phyloP scores from a whole-genome alignment of 768 basidiomycete genomes.

The Termitomyces heimii region DNA sequence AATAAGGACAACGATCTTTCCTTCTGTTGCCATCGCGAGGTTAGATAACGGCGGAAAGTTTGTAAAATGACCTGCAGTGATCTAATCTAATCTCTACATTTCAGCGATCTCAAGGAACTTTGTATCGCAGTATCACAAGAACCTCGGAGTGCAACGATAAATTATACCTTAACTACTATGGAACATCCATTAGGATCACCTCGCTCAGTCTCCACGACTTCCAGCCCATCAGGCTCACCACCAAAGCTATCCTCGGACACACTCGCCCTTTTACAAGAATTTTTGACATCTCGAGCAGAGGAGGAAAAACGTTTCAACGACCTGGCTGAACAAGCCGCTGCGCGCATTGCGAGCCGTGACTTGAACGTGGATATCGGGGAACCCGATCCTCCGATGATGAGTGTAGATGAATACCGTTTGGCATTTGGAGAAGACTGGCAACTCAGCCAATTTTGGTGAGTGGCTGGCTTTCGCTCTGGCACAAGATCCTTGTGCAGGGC shows the following conservation, averaged over 20 bases:
- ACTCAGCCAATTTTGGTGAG: conserved; percentile 46
- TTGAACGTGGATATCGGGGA: conserved; percentile 18
- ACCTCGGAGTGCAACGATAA: neutral
- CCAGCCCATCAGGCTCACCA: conserved; percentile 27
- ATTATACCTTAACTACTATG: neutral
- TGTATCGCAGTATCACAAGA: neutral
- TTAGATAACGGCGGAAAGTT: neutral
- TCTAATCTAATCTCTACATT: conserved; percentile 2
- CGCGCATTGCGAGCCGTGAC: conserved; percentile 26
- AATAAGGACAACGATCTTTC: conserved; percentile 40
- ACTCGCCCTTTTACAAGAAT: conserved; percentile 33
- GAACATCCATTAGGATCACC: conserved; percentile 20
- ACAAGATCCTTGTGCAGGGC: neutral
- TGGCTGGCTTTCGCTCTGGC: conserved; percentile 7
- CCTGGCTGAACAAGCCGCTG: conserved; percentile 29
- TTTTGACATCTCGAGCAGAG: conserved; percentile 34
- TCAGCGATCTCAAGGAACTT: neutral
- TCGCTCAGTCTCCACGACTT: conserved; percentile 16
- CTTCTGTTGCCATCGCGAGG: conserved; percentile 13
- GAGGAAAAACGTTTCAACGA: conserved; percentile 36
- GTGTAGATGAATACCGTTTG: conserved; percentile 35
- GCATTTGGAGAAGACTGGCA: conserved; percentile 47
- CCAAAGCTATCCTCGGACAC: conserved; percentile 29
- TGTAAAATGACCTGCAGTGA: neutral
- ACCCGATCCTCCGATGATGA: conserved; percentile 30